phyloP scores from a whole-genome alignment of 768 basidiomycete species.

The Lactarius evosmus region DNA sequence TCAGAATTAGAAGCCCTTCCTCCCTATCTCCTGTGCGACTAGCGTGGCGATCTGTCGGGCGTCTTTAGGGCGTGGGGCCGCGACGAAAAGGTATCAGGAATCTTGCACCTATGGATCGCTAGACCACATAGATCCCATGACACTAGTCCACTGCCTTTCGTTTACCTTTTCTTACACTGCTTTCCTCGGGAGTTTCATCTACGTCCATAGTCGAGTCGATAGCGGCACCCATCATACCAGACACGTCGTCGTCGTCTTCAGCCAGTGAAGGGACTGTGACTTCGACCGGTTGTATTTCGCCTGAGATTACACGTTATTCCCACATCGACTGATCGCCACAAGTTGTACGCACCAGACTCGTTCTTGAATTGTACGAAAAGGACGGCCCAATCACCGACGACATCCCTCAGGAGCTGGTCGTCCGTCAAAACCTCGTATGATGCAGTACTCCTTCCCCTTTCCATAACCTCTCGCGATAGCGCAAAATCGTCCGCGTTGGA shows the following conservation, averaged over 20 bases:
- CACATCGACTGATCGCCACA: background rate
- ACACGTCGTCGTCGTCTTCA: constrained; percentile 57
- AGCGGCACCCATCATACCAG: constrained; percentile 18
- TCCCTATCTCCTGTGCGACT: background rate
- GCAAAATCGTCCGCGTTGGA: constrained; percentile 53
- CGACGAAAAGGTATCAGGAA: background rate
- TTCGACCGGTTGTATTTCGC: constrained; percentile 56
- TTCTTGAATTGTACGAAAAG: constrained; percentile 68
- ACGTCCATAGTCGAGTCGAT: constrained; percentile 16
- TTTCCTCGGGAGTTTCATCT: constrained; percentile 36
- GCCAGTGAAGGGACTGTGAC: constrained; percentile 54
- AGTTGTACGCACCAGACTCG: constrained; percentile 49
- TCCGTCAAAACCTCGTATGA: constrained; percentile 53
- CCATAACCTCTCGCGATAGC: constrained; percentile 52
- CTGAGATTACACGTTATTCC: constrained; percentile 31
- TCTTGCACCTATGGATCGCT: background rate
- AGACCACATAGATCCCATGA: background rate
- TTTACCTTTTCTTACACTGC: constrained; percentile 55
- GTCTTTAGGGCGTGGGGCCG: background rate
- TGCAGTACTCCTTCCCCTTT: constrained; percentile 47
- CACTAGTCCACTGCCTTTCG: constrained; percentile 47
- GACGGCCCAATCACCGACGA: constrained; percentile 61
- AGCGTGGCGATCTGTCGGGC: background rate
- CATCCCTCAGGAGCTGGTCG: constrained; percentile 46
- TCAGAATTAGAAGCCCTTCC: background rate